Percentiles rank a stretch among this genome's conserved stretches.
Conservation (phyloP, 768 basidiomycete species). For the Tylopilus plumbeoviolaceoides region DNA sequence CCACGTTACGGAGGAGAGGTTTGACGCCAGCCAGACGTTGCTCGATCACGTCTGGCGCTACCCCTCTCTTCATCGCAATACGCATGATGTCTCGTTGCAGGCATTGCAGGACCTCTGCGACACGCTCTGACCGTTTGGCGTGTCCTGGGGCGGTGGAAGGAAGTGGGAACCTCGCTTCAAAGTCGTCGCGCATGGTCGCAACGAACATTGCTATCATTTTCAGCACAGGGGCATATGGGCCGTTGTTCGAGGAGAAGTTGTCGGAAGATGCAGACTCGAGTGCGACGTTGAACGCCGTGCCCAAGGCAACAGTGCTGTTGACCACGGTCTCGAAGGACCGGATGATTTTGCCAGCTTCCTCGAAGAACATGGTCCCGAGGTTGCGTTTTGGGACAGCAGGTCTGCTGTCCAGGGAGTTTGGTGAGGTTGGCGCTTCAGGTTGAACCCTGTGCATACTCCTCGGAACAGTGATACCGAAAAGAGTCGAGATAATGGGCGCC, state of each 20-base stretch:
- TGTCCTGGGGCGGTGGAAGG: conserved; percentile 13
- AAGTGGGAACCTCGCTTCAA: conserved; percentile 1
- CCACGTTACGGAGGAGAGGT: conserved; percentile 1
- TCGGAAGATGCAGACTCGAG: not conserved
- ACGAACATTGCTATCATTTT: not conserved
- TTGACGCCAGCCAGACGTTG: not conserved
- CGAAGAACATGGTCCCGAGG: not conserved
- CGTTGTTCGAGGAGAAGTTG: not conserved
- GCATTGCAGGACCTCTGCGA: not conserved
- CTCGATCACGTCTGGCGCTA: conserved; percentile 3
- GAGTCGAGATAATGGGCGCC: not conserved
- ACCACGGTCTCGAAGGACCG: conserved; percentile 4
- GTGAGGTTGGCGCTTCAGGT: not conserved
- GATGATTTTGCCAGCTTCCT: not conserved
- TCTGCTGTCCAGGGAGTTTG: too few species aligned
- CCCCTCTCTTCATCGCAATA: not conserved
- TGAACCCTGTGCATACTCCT: not conserved
- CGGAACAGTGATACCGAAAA: not conserved
- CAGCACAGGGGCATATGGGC: not conserved
- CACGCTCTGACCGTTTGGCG: not conserved
- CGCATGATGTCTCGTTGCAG: not conserved
- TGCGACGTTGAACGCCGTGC: not conserved
- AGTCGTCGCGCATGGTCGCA: conserved; percentile 1
- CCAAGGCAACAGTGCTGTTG: not conserved
- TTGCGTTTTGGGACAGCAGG: not conserved